Evolutionary conservation across 164 flowering plant genomes (phyloP).

Genomic region (Tinospora cordifolia): DNA sequence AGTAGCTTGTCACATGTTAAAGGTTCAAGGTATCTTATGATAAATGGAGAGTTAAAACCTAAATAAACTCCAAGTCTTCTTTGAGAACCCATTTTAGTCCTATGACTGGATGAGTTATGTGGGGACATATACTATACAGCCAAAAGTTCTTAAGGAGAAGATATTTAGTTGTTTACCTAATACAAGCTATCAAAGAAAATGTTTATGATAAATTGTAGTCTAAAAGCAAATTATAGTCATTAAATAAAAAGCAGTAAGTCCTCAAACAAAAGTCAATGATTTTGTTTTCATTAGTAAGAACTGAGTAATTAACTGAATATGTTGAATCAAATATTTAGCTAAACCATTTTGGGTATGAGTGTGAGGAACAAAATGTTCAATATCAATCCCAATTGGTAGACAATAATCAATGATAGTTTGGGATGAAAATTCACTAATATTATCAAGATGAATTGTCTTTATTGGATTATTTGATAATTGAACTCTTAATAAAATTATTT

Average conservation of each 20-base stretch:
- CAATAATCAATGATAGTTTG: not conserved
- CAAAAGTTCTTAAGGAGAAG: not conserved
- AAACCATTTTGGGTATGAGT: constrained; percentile 7
- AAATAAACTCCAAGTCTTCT: not conserved
- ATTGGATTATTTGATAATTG: not conserved
- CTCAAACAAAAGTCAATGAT: not conserved
- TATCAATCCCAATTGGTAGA: not conserved
- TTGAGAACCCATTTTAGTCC: constrained; percentile 1
- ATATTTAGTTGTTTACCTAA: not conserved
- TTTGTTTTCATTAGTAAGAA: not conserved
- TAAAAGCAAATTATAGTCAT: not conserved
- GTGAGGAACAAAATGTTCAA: constrained; percentile 3
- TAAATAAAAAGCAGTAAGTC: not conserved
- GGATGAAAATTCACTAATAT: not conserved
- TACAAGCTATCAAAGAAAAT: not conserved
- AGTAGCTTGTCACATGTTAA: no score
- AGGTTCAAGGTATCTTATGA: constrained; percentile 1
- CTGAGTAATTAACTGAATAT: not conserved
- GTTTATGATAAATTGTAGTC: not conserved
- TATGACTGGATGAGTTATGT: not conserved
- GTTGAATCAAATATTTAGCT: not conserved
- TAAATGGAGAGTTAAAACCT: not conserved
- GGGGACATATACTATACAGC: not conserved
- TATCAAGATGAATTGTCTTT: constrained; percentile 4
- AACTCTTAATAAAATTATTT: not conserved